phyloP scores from a whole-genome alignment of 306 rosid species.

The Vicia sativa region DNA sequence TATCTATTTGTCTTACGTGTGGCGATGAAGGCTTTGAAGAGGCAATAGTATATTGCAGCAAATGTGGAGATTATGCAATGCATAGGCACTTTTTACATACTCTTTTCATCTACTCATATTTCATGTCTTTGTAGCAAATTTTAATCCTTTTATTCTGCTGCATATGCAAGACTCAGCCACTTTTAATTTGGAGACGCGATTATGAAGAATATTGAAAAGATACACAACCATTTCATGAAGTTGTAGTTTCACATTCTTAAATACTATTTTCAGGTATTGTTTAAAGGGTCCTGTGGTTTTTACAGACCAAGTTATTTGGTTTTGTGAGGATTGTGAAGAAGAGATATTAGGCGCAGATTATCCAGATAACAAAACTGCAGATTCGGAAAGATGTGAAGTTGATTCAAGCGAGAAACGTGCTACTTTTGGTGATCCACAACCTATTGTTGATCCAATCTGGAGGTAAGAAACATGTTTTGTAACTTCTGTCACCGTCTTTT shows the following conservation, averaged over 20 bases:
- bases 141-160: conserved; percentile 21
- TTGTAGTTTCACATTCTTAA: conserved; percentile 6
- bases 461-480: conserved; percentile 45
- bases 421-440: conserved; percentile 47
- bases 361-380: conserved; percentile 1
- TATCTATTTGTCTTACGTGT: conserved; percentile 42
- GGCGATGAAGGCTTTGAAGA: conserved; percentile 42
- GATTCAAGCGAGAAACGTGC: conserved; percentile 20
- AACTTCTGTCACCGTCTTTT: conserved; percentile 8
- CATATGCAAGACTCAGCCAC: not conserved
- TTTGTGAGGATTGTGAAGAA: conserved; percentile 58
- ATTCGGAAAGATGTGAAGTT: conserved; percentile 30
- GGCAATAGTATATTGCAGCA: conserved; percentile 36
- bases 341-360: conserved; percentile 19
- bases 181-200: not conserved
- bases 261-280: conserved; percentile 57
- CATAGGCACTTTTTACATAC: conserved; percentile 40
- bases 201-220: conserved; percentile 12
- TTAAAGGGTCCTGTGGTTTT: conserved; percentile 47
- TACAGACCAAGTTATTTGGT: conserved; percentile 53
- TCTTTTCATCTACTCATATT: not conserved
- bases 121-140: conserved; percentile 5
- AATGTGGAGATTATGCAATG: conserved; percentile 35
- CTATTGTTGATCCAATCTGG: conserved; percentile 73
- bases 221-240: not conserved